These are phyloP conservation scores for Solanum pinnatisectum DNA, from an alignment of 257 asterid species.

Conservation along the genomic window DNA sequence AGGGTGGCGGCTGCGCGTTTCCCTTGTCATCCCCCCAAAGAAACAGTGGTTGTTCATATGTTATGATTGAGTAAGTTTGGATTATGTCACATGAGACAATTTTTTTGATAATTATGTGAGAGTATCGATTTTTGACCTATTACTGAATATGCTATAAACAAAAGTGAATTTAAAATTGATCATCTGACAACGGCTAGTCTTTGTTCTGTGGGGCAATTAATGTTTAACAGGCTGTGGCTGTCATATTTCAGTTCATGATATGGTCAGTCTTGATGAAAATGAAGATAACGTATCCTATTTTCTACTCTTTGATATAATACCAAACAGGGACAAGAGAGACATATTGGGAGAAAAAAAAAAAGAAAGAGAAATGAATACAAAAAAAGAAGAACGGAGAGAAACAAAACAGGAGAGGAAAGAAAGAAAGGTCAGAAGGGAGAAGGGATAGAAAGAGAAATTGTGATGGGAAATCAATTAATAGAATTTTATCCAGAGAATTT, in stretches of 20 bases:
- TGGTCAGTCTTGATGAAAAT: background rate
- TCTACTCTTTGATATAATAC: background rate
- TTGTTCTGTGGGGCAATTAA: background rate
- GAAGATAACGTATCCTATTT: background rate
- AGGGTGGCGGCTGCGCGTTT: no score
- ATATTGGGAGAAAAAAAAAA: no score
- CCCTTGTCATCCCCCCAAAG: no score
- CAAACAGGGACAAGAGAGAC: background rate
- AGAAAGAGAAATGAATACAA: background rate
- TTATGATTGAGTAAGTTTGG: no score
- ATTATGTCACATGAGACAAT: background rate
- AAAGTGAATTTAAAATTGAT: background rate
- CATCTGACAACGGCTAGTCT: background rate
- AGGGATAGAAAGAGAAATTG: background rate
- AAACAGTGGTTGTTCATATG: no score
- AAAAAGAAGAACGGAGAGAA: background rate
- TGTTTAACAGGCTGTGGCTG: background rate
- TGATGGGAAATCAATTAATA: background rate
- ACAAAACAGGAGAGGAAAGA: background rate
- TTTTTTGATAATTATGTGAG: background rate
- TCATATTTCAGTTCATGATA: background rate
- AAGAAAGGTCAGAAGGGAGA: background rate
- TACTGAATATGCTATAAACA: background rate
- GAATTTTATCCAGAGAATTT: background rate
- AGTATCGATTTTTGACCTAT: background rate